phyloP scores from a whole-genome alignment of 495 filamentous ascomycete genomes.

The Cladorrhinum samala region DNA sequence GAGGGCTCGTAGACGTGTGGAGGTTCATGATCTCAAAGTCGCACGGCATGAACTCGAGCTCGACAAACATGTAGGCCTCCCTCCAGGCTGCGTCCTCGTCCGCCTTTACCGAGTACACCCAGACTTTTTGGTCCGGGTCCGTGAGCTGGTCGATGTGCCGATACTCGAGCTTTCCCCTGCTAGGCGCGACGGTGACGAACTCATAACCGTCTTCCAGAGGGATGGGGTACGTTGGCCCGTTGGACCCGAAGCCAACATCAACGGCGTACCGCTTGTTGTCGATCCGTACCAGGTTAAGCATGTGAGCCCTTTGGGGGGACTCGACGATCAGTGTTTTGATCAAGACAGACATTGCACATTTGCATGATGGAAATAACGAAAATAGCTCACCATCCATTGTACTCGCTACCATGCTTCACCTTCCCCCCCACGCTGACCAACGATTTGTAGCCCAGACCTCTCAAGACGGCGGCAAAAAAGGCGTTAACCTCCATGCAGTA shows the following conservation, averaged over 20 bases:
- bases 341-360: background rate
- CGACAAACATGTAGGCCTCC: slow-evolving; percentile 37
- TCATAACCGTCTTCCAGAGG: slow-evolving; percentile 18
- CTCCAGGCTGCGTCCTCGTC: slow-evolving; percentile 22
- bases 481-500: slow-evolving; percentile 74
- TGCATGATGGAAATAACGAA: background rate
- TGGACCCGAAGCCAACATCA: slow-evolving; percentile 65
- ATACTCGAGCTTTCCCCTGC: slow-evolving; percentile 19
- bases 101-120: slow-evolving; percentile 38
- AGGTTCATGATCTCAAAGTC: slow-evolving; percentile 60
- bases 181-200: slow-evolving; percentile 7
- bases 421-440: slow-evolving; percentile 43
- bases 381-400: slow-evolving; percentile 31
- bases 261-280: slow-evolving; percentile 47
- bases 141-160: slow-evolving; percentile 22
- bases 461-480: slow-evolving; percentile 59
- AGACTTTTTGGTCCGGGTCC: slow-evolving; percentile 27
- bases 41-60: slow-evolving; percentile 36
- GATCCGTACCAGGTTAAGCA: slow-evolving; percentile 62
- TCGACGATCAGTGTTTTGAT: too few relatives aligned
- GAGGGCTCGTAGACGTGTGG: slow-evolving; percentile 31
- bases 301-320: slow-evolving; percentile 66
- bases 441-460: slow-evolving; percentile 54
- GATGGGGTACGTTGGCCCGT: slow-evolving; percentile 29
- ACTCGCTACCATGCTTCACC: slow-evolving; percentile 26